Base-by-base conservation (phyloP, 306 rosid species). In the Vigna mungo region DNA sequence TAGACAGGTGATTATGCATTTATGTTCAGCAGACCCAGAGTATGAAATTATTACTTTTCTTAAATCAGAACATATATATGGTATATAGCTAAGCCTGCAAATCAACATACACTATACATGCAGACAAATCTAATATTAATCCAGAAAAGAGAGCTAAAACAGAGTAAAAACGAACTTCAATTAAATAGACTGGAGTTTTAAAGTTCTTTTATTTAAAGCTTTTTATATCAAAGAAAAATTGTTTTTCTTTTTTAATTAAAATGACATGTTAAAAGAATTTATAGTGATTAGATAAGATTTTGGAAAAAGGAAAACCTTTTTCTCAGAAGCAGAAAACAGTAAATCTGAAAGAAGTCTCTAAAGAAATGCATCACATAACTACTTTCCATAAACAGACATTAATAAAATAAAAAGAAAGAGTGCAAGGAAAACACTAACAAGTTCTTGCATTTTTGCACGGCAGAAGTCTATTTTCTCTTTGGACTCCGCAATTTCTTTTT, bases 401-500 rank as follows among this genome's bases (percentile, higher is more conserved):
- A 39, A 54, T 61, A 70, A 56, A 63, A 68, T 32, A 51, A 9
- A 16, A 88, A 78, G 44, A 84, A 81, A 62, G 34, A 55, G 78
- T 65, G 61, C 16, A 71, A 34, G 64, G 17, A 82, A 60, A 62
- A 72, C 79, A 88, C 99, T 91, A 76, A 96, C 99, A 60, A 96
- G 94, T 83, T 96, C 98, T 86, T 96, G 99, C 99, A 96, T 96
- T 85, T 93, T 93, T 49, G 87, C 58, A 27, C 91, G 91, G 80
- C 2, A 96, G 76, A 81, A 96, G 75, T 87, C 90, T 67, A 96
- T 91, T 86, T 96, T 96, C 89, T 89, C 88, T 82, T 83, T 90
- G 14, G 98, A 84, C 37, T 91, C 97, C 77, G 72, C 71, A 74
- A 93, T 91, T 82, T 90, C 97, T 86, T 91, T 93, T 90, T 96